Conservation (phyloP, 768 basidiomycete species). For the Pulveroboletus sp. region DNA sequence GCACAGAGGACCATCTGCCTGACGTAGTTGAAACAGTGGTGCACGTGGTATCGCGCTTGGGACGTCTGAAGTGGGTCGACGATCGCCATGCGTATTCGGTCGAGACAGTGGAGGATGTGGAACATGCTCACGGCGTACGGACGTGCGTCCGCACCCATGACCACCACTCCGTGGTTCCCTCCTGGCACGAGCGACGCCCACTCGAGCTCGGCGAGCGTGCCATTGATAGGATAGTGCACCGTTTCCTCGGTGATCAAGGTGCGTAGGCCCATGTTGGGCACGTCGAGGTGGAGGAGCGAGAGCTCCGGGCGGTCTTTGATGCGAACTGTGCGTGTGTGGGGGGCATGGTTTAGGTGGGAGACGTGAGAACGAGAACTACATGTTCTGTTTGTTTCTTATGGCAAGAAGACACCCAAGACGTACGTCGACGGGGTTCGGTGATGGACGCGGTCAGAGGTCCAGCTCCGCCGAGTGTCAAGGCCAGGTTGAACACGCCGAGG, state of each 20-base stretch:
- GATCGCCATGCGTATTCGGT: slow-evolving; percentile 31
- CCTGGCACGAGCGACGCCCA: slow-evolving; percentile 23
- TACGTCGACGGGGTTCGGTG: slow-evolving; percentile 12
- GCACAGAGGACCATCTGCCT: slow-evolving; percentile 36
- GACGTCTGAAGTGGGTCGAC: background rate
- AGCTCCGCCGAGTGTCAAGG: slow-evolving; percentile 2
- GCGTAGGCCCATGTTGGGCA: background rate
- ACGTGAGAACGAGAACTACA: too few relatives aligned
- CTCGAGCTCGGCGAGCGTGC: slow-evolving; percentile 22
- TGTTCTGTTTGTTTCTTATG: background rate
- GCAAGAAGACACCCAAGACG: background rate
- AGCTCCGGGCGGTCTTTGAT: slow-evolving; percentile 7
- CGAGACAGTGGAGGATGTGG: slow-evolving; percentile 39
- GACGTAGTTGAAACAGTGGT: slow-evolving; percentile 41
- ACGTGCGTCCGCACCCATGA: slow-evolving; percentile 9
- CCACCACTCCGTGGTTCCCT: slow-evolving; percentile 16
- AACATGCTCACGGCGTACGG: slow-evolving; percentile 37
- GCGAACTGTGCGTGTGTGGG: slow-evolving; percentile 8
- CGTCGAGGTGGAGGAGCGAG: slow-evolving; percentile 15
- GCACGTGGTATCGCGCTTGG: too few relatives aligned
- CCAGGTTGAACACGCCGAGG: slow-evolving; percentile 19
- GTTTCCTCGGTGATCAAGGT: slow-evolving; percentile 23
- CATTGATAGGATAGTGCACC: slow-evolving; percentile 20
- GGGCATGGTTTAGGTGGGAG: too few relatives aligned
- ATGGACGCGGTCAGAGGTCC: background rate